Percentiles rank a stretch among this genome's conserved stretches.
These are phyloP conservation scores for Torulaspora quercuum DNA, from an alignment of 805 yeast species.

Conservation along the genomic window DNA sequence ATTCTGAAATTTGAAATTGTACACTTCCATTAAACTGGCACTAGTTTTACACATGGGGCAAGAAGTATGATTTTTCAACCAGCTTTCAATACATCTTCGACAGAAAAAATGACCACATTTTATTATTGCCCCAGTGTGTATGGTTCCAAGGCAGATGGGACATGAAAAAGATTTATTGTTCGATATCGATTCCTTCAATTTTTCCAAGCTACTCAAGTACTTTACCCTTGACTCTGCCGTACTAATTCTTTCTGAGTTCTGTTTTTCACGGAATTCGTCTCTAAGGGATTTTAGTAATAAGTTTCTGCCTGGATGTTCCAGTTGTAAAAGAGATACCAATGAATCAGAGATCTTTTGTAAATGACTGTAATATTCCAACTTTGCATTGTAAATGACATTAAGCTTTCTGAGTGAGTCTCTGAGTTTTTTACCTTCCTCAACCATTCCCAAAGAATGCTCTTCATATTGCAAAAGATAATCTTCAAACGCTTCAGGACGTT, in stretches of 20 bases:
- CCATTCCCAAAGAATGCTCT: conserved; percentile 19
- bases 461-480: conserved; percentile 28
- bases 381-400: conserved; percentile 69
- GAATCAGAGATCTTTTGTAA: conserved; percentile 84
- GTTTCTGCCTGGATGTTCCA: conserved; percentile 20
- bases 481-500: conserved; percentile 23
- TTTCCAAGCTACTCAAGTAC: conserved; percentile 47
- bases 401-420: conserved; percentile 48
- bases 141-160: conserved; percentile 70
- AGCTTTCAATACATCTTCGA: conserved; percentile 67
- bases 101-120: conserved; percentile 94
- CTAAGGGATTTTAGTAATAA: conserved; percentile 24
- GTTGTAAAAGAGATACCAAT: conserved; percentile 50
- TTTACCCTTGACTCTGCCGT: conserved; percentile 42
- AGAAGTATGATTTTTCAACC: conserved; percentile 55
- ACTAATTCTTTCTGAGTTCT: conserved; percentile 26
- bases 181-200: conserved; percentile 26
- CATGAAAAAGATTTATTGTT: conserved; percentile 47
- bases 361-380: conserved; percentile 77
- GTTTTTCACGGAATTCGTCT: conserved; percentile 22
- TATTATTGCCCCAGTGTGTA: conserved; percentile 73
- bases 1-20: conserved; percentile 56
- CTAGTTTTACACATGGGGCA: conserved; percentile 82
- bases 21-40: conserved; percentile 51
- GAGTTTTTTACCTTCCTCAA: conserved; percentile 26